phyloP scores from a whole-genome alignment of 2,329 filamentous ascomycete genomes.

The Xylaria sp. region DNA sequence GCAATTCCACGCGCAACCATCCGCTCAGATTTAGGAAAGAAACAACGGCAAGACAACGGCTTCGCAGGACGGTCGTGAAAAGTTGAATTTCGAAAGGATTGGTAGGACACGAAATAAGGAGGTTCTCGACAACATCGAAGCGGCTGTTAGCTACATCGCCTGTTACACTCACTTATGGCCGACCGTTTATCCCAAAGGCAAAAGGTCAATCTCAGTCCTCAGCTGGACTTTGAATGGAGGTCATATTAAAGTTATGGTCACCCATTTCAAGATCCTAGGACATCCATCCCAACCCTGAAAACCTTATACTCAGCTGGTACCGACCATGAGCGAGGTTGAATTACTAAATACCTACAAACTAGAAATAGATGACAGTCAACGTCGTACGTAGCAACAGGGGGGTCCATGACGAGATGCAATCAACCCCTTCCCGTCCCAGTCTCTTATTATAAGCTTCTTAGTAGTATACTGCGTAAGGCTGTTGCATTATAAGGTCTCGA shows the following conservation, averaged over 20 bases:
- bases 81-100: not conserved
- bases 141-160: not conserved
- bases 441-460: constrained; percentile 1
- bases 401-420: constrained; percentile 31
- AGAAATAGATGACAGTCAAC: constrained; percentile 8
- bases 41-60: not conserved
- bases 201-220: not conserved
- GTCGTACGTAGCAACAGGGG: constrained; percentile 22
- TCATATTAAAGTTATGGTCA: constrained; percentile 35
- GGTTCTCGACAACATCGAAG: not conserved
- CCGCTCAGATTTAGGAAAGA: not conserved
- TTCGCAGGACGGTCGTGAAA: not conserved
- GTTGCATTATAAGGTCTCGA: constrained; percentile 5
- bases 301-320: constrained; percentile 19
- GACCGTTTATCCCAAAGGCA: not conserved
- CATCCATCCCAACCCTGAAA: constrained; percentile 9
- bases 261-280: constrained; percentile 6
- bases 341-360: not conserved
- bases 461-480: constrained; percentile 4
- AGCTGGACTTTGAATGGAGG: constrained; percentile 1
- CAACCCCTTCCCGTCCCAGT: constrained; percentile 14
- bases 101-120: not conserved
- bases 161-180: not conserved
- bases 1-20: not conserved
- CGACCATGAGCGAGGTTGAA: constrained; percentile 2